Base-by-base conservation (phyloP, 2,329 filamentous ascomycete genomes). In the Sodiomyces alkalinus region DNA sequence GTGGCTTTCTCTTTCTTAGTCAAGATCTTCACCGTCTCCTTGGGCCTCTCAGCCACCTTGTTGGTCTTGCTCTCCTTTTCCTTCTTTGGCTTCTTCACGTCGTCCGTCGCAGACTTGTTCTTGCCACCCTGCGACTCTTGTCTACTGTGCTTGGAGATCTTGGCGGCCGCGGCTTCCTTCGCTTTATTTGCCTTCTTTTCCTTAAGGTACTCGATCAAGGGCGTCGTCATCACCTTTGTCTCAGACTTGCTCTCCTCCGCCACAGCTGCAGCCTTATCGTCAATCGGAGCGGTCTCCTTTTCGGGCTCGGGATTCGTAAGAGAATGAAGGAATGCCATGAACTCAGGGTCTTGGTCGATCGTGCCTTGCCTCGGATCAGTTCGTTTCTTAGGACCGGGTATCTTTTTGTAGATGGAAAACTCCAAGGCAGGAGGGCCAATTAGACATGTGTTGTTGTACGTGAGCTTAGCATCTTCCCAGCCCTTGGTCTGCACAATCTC, bases 291-390 rank as follows among this genome's bases (percentile, higher is more conserved):
- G 8, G 48, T 41, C n/a, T 70, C 63, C 28, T 62, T 68, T 5
- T 56, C 43, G 2, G 56, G 55, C 7, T 53, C 51, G 2, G 69
- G 69, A 40, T 92, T 83, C 2, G 86, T 92, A 26, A 96, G 65
- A 30, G 71, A 79, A 49, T 92, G 80, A 6, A 98, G 65, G 48
- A 96, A 98, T 16, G 76, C 74, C 60, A 94, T 92, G 43, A 94
- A 98, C 42, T 96, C 90, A 0, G 82, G 74, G 45, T 98, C 90
- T 48, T 93, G 85, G 43, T 98, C 90, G 40, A 98, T 96, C 3
- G 85, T 93, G 29, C 87, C 90, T 49, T 93, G 82, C 10, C 86
- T 75, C 29, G 74, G 73, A 58, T 98, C 90, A 30, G 73, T 70
- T 19, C 83, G 74, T 27, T 71, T 70, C 48, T 81, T 82, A 19